Base-by-base conservation (phyloP, 441 rosid genomes). In the Isatis lusitanica region DNA sequence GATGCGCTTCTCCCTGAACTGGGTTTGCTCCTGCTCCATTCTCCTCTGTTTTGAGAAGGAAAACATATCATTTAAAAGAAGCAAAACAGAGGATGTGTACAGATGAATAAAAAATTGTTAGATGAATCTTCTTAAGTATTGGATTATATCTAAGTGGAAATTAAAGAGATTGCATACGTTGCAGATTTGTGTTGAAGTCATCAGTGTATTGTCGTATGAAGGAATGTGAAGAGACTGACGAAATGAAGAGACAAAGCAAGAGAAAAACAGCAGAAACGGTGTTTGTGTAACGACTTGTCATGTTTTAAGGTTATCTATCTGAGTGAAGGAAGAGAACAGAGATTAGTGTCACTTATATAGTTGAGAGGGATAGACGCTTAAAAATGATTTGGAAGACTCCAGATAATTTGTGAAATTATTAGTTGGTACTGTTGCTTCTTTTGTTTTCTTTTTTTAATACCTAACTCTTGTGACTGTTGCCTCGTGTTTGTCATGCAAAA, bases 201-300 rank as follows among this genome's bases (percentile, higher is more conserved):
- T 63, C 70, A 55, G 70, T 63, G 61, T 17, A 10, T 16, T 73
- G 76, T 35, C 47, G 63, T 53, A 63, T 53, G 57, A 42, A 31
- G 28, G 64, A 63, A 4, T 3, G 12, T 43, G 76, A 33, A 43
- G 64, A 5, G 16, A 46, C 17, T 52, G 38, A 42, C 9, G 70
- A 53, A 47, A 73, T 55, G 64, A 63, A 53, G 57, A 73, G 39
- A 24, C 39, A 63, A 7, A 43, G 1, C 53, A 63, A 53, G 63
- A 72, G 63, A 53, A 9, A 10, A 31, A 7, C 26, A 53, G 38
- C 1, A 40, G 56, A 63, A 7, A 9, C 47, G 6, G 70, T 52
- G 31, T 18, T 31, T 53, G 42, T 36, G 63, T 43, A n/a, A 18
- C 21, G 47, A 24, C 7, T 63, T 18, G 11, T 53, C 76, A 73